Evolutionary conservation across 2,329 filamentous ascomycete genomes (phyloP).

Genomic region (Didymella pinodella): DNA sequence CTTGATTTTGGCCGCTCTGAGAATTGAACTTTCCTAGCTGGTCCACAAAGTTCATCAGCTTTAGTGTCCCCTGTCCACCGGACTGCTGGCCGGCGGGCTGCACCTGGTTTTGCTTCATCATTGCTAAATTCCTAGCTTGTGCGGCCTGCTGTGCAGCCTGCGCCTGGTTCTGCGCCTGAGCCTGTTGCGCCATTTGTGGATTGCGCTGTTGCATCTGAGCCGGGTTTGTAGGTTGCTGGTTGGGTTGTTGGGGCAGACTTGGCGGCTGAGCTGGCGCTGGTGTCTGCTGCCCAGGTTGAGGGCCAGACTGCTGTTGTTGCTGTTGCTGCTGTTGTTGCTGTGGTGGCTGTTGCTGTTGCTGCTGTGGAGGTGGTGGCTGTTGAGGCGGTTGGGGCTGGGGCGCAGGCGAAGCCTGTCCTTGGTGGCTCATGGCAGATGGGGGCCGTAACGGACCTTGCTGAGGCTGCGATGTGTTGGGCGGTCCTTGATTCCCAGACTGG

Average conservation of each 20-base stretch:
- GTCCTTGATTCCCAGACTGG: slow-evolving; percentile 52
- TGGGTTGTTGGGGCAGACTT: slow-evolving; percentile 40
- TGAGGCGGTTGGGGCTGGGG: slow-evolving; percentile 48
- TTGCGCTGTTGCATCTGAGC: slow-evolving; percentile 42
- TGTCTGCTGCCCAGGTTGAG: slow-evolving; percentile 56
- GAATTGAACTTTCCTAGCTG: slow-evolving; percentile 61
- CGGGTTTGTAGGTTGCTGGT: slow-evolving; percentile 48
- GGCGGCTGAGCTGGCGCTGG: slow-evolving; percentile 48
- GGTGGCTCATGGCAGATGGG: slow-evolving; percentile 50
- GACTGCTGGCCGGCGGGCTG: slow-evolving; percentile 34
- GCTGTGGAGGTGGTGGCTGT: slow-evolving; percentile 51
- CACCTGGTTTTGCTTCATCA: slow-evolving; percentile 43
- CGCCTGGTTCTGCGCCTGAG: slow-evolving; percentile 33
- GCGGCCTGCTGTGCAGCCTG: slow-evolving; percentile 25
- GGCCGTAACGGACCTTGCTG: slow-evolving; percentile 51
- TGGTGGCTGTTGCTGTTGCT: slow-evolving; percentile 50
- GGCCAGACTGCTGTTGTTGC: slow-evolving; percentile 46
- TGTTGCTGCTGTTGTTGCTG: slow-evolving; percentile 49
- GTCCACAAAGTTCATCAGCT: slow-evolving; percentile 65
- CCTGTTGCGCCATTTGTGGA: slow-evolving; percentile 24
- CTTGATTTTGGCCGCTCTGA: slow-evolving; percentile 63
- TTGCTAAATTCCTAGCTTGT: slow-evolving; percentile 37
- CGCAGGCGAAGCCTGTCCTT: slow-evolving; percentile 52
- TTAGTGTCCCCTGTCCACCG: slow-evolving; percentile 56
- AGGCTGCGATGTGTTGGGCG: slow-evolving; percentile 46